These are phyloP conservation scores for Hyaloperonospora brassicae DNA, from an alignment of 352 stramenopile genomes.

Conservation along the genomic window DNA sequence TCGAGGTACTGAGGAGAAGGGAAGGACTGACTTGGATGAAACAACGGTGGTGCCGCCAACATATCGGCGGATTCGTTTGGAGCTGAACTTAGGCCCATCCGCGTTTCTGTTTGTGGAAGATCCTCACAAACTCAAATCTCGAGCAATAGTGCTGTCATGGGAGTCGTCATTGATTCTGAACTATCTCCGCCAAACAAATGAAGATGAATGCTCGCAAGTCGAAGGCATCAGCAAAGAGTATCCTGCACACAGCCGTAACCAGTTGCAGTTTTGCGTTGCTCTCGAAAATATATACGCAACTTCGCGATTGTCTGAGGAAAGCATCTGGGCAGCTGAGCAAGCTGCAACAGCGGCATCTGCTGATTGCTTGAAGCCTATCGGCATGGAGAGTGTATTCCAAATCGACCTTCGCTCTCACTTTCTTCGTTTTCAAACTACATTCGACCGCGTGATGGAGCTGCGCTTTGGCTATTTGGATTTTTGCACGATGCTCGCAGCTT, in stretches of 20 bases:
- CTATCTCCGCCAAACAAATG: slow-evolving; percentile 44
- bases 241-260: slow-evolving; percentile 31
- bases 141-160: slow-evolving; percentile 78
- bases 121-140: slow-evolving; percentile 53
- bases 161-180: slow-evolving; percentile 55
- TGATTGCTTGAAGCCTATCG: slow-evolving; percentile 75
- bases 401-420: slow-evolving; percentile 58
- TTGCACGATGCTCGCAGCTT: slow-evolving; percentile 48
- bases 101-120: slow-evolving; percentile 72
- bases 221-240: slow-evolving; percentile 15
- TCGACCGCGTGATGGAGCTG: slow-evolving; percentile 72
- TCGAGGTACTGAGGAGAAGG: slow-evolving; percentile 9
- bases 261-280: slow-evolving; percentile 52
- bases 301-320: slow-evolving; percentile 66
- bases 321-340: slow-evolving; percentile 45
- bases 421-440: slow-evolving; percentile 54
- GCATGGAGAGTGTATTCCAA: slow-evolving; percentile 59
- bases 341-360: slow-evolving; percentile 37
- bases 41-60: slow-evolving; percentile 8
- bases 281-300: slow-evolving; percentile 69
- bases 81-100: slow-evolving; percentile 58
- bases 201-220: slow-evolving; percentile 21
- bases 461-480: slow-evolving; percentile 82
- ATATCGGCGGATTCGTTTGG: slow-evolving; percentile 44
- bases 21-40: slow-evolving; percentile 8